A percentile compares a stretch with the other conserved stretches of the same genome.
These are phyloP conservation scores for Cylindrodendrum hubeiense DNA, from an alignment of 2,329 filamentous ascomycete genomes.

Conservation along the genomic window DNA sequence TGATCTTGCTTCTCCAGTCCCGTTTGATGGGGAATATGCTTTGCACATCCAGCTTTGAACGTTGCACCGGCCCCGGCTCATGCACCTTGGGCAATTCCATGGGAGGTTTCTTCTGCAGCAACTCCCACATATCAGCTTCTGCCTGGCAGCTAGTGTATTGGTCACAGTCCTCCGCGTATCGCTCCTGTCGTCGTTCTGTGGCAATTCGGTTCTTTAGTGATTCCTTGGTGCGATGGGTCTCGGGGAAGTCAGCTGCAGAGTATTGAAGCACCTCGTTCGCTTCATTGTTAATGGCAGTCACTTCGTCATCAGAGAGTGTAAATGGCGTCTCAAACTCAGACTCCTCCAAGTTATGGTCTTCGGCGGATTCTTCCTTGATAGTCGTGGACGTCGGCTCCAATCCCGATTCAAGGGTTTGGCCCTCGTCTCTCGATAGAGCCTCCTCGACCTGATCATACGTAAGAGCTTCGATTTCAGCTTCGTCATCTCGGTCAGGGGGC, in stretches of 20 bases:
- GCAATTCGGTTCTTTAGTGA: slow-evolving; percentile 54
- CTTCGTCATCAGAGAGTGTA: slow-evolving; percentile 42
- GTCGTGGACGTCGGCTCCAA: background rate
- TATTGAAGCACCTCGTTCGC: slow-evolving; percentile 57
- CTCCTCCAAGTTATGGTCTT: slow-evolving; percentile 28
- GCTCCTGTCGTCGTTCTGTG: slow-evolving; percentile 57
- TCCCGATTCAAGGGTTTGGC: slow-evolving; percentile 19
- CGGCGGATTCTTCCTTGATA: slow-evolving; percentile 8
- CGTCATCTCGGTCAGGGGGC: slow-evolving; percentile 37
- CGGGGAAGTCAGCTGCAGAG: slow-evolving; percentile 55
- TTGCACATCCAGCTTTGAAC: slow-evolving; percentile 49
- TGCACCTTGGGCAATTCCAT: slow-evolving; percentile 48
- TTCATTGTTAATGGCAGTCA: slow-evolving; percentile 51
- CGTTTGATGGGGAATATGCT: slow-evolving; percentile 51
- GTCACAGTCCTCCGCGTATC: slow-evolving; percentile 58
- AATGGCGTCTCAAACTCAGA: slow-evolving; percentile 32
- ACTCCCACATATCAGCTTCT: slow-evolving; percentile 60
- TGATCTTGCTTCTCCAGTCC: slow-evolving; percentile 55
- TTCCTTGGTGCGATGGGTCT: slow-evolving; percentile 51
- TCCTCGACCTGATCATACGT: slow-evolving; percentile 36
- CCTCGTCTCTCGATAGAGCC: slow-evolving; percentile 23
- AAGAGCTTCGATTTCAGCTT: slow-evolving; percentile 35
- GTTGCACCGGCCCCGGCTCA: slow-evolving; percentile 43
- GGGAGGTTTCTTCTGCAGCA: slow-evolving; percentile 56
- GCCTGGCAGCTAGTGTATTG: slow-evolving; percentile 54